Percentiles rank a stretch among this genome's conserved stretches.
Evolutionary conservation across 1,284 basidiomycete species (phyloP).

Genomic region (Puccinia triticina): DNA sequence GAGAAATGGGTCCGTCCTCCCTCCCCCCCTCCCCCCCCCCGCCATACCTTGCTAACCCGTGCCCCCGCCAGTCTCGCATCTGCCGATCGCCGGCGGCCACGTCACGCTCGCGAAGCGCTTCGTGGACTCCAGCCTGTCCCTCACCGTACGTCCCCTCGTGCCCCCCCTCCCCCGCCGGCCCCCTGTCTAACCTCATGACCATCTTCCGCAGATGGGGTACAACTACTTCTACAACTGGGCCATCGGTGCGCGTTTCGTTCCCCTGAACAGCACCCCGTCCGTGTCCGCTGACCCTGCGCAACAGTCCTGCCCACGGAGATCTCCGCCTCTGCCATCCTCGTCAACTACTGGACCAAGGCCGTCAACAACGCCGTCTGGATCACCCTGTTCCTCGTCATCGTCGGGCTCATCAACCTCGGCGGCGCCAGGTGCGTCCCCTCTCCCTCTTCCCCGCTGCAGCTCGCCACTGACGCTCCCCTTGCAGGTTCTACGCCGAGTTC

Average conservation of each 20-base stretch:
- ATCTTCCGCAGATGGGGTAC: conserved; percentile 24
- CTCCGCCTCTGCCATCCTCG: conserved; percentile 61
- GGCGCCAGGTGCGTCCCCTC: conserved; percentile 57
- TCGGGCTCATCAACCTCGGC: conserved; percentile 63
- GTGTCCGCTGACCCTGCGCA: too few species aligned
- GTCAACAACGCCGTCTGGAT: conserved; percentile 63
- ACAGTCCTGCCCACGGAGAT: conserved; percentile 61
- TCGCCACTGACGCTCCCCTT: not conserved
- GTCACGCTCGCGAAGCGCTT: conserved; percentile 78
- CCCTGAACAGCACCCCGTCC: not conserved
- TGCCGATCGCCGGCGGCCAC: conserved; percentile 69
- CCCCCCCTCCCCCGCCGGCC: not conserved
- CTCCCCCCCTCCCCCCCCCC: conserved; percentile 59
- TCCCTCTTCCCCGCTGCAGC: conserved; percentile 19
- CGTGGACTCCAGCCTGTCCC: conserved; percentile 74
- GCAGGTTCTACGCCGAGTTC: conserved; percentile 49
- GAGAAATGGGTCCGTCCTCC: conserved; percentile 61
- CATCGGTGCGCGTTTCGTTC: not conserved
- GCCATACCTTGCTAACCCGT: conserved; percentile 53
- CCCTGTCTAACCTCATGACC: not conserved
- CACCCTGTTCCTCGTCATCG: conserved; percentile 61
- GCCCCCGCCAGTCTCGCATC: conserved; percentile 55
- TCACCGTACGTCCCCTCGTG: conserved; percentile 55
- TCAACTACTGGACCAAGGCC: conserved; percentile 61
- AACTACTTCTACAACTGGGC: conserved; percentile 60